Percentiles rank a stretch among this genome's conserved stretches.
Conservation (phyloP, 2,329 filamentous ascomycete genomes). For the Hyphodiscus sp. region DNA sequence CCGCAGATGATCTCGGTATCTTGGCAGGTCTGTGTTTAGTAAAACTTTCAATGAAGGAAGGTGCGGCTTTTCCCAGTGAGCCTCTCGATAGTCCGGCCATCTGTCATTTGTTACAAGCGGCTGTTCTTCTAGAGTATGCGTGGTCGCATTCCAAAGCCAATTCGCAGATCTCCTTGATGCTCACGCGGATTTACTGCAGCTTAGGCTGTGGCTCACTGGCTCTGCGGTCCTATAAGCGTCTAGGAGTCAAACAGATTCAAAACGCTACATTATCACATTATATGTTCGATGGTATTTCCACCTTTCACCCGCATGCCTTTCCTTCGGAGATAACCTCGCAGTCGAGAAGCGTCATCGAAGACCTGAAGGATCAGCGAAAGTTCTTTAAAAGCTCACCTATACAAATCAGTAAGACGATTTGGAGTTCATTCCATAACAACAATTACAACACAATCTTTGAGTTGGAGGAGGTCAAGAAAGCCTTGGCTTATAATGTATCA, state of each 20-base stretch:
- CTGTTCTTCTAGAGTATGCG: constrained; percentile 28
- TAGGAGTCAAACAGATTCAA: constrained; percentile 36
- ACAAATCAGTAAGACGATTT: constrained; percentile 27
- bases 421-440: constrained; percentile 26
- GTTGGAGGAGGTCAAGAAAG: constrained; percentile 26
- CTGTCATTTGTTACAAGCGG: constrained; percentile 27
- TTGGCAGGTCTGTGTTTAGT: constrained; percentile 28
- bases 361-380: constrained; percentile 25
- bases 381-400: constrained; percentile 20
- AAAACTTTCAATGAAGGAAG: constrained; percentile 19
- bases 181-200: constrained; percentile 32
- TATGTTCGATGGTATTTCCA: constrained; percentile 34
- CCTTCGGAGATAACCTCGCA: constrained; percentile 9
- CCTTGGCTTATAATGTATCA: constrained; percentile 19
- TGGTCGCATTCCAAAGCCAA: constrained; percentile 32
- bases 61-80: neutral
- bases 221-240: constrained; percentile 31
- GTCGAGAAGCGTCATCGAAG: constrained; percentile 17
- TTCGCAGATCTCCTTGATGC: constrained; percentile 33
- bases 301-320: constrained; percentile 32
- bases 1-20: constrained; percentile 29
- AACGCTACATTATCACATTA: constrained; percentile 34
- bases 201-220: constrained; percentile 33
- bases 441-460: constrained; percentile 31
- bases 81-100: constrained; percentile 9